Conservation (phyloP, 1,284 basidiomycete genomes). For the Grifola frondosa region DNA sequence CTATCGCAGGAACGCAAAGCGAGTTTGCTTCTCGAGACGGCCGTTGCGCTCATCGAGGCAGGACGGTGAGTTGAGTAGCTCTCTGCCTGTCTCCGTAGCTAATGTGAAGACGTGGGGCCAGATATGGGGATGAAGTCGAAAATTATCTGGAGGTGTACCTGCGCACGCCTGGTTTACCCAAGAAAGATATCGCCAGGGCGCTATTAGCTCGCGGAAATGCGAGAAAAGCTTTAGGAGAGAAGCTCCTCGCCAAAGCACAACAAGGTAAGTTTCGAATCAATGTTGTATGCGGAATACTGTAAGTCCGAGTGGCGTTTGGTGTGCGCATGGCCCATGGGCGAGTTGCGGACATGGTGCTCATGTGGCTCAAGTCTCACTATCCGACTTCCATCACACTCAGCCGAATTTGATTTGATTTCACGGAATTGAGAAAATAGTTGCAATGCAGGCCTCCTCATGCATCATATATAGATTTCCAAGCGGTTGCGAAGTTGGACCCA, state of each 20-base stretch:
- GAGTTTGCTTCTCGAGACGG: constrained; percentile 57
- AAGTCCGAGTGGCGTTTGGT: no score
- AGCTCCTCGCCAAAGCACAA: constrained; percentile 52
- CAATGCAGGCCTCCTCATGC: no score
- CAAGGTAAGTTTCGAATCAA: constrained; percentile 57
- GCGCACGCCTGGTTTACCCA: constrained; percentile 54
- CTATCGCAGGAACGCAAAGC: constrained; percentile 52
- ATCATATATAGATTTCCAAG: constrained; percentile 49
- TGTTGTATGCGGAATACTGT: no score
- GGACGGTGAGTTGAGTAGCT: constrained; percentile 34
- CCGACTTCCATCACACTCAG: no score
- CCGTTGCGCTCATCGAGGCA: constrained; percentile 53
- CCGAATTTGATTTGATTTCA: no score
- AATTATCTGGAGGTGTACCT: constrained; percentile 64
- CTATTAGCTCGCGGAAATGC: constrained; percentile 59
- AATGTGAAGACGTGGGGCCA: constrained; percentile 23
- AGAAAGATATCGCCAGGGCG: constrained; percentile 50
- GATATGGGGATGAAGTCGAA: constrained; percentile 63
- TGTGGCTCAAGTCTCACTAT: no score
- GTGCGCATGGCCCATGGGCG: no score
- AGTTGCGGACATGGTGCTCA: no score
- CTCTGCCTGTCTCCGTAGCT: background rate
- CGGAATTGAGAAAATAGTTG: no score
- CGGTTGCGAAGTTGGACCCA: constrained; percentile 57
- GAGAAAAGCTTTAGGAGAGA: constrained; percentile 52